Percentiles rank a stretch among this genome's conserved stretches.
Evolutionary conservation across 2,329 filamentous ascomycete genomes (phyloP).

Genomic region (Phyllosticta ampelicida): DNA sequence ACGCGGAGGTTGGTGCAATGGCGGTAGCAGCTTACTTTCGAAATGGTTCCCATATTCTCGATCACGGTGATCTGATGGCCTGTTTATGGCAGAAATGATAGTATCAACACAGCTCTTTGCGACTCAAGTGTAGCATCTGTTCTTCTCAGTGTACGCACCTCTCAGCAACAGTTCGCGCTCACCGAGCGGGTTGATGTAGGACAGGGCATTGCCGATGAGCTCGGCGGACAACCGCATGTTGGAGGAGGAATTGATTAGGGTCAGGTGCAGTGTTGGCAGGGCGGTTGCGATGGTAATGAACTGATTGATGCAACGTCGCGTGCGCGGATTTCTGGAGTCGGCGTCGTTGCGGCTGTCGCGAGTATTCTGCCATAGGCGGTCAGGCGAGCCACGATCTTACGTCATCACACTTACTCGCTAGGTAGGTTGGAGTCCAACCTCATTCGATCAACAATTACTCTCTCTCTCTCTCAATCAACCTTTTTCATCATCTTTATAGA

Average conservation of each 20-base stretch:
- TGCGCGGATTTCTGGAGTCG: not conserved
- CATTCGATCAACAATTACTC: too few relatives aligned
- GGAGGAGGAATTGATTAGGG: not conserved
- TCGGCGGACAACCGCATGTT: constrained; percentile 61
- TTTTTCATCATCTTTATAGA: too few relatives aligned
- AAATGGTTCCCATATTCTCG: constrained; percentile 84
- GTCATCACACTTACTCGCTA: not conserved
- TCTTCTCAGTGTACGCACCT: constrained; percentile 88
- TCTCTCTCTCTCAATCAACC: too few relatives aligned
- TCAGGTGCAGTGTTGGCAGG: not conserved
- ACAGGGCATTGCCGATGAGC: constrained; percentile 86
- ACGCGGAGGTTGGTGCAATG: not conserved
- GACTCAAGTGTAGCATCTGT: constrained; percentile 81
- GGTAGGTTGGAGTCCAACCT: too few relatives aligned
- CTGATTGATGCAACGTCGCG: not conserved
- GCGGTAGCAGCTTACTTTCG: constrained; percentile 51
- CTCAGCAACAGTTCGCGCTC: constrained; percentile 98
- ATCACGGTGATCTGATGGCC: constrained; percentile 96
- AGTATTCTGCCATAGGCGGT: not conserved
- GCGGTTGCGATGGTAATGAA: not conserved
- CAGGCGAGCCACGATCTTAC: not conserved
- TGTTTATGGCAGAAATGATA: constrained; percentile 48
- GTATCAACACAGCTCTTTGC: constrained; percentile 71
- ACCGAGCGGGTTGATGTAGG: constrained; percentile 96
- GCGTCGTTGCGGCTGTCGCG: not conserved